Percentiles rank a stretch among this genome's conserved stretches.
Conservation (phyloP, 1,284 basidiomycete species). For the Coniferiporia weirii region DNA sequence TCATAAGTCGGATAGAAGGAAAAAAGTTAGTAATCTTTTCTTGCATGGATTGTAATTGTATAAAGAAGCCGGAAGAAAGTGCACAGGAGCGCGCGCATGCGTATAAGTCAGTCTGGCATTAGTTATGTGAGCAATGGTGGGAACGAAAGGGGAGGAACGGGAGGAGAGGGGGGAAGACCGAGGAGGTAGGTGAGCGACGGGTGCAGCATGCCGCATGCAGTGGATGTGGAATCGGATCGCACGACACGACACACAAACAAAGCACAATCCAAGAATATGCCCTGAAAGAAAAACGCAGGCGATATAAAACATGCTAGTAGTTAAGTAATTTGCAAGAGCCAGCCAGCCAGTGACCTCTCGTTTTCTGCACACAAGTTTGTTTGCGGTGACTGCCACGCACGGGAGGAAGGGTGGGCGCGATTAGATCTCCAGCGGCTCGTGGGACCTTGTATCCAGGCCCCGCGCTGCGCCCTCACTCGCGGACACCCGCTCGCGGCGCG, state of each 20-base stretch:
- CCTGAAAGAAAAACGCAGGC: not conserved
- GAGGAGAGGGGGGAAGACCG: not conserved
- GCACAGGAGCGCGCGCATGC: no score
- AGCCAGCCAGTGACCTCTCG: conserved; percentile 9
- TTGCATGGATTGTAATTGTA: not conserved
- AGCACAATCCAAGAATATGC: conserved; percentile 15
- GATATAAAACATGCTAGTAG: not conserved
- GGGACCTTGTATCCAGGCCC: conserved; percentile 69
- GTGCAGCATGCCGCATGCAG: not conserved
- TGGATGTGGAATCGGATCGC: no score
- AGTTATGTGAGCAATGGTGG: not conserved
- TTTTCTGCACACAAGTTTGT: not conserved
- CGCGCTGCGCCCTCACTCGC: conserved; percentile 51
- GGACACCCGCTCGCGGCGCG: conserved; percentile 55
- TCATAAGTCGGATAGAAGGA: not conserved
- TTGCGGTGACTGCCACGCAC: not conserved
- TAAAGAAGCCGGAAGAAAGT: not conserved
- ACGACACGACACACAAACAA: not conserved
- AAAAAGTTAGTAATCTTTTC: conserved; percentile 9
- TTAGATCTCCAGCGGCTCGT: conserved; percentile 81
- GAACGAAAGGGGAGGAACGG: not conserved
- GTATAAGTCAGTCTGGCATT: not conserved
- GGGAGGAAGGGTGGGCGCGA: not conserved
- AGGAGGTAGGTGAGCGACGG: not conserved
- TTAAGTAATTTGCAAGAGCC: not conserved